Conservation (phyloP, 2,329 filamentous ascomycete genomes). For the Plenodomus tracheiphilus region DNA sequence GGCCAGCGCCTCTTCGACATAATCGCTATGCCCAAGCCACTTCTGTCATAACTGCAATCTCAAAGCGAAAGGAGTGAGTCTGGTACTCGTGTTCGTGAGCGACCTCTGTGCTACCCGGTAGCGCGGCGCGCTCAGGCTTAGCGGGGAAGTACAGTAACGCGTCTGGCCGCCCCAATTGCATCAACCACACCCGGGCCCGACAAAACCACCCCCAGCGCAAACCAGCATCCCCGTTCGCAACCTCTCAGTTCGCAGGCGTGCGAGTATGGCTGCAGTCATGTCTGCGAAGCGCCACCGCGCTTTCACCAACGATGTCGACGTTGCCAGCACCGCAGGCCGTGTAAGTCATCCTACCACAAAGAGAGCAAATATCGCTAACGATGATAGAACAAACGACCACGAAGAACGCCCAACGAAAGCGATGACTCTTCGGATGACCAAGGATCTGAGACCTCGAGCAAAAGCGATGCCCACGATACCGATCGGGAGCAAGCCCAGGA, state of each 20-base stretch:
- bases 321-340: conserved; percentile 15
- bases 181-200: not conserved
- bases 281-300: conserved; percentile 39
- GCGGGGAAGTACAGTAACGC: conserved; percentile 27
- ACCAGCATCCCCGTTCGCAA: not conserved
- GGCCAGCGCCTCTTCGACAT: too few species aligned
- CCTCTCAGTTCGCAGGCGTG: not conserved
- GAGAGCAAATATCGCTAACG: conserved; percentile 12
- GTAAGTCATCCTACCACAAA: conserved; percentile 15
- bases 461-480: conserved; percentile 15
- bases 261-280: conserved; percentile 32
- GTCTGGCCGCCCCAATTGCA: conserved; percentile 5
- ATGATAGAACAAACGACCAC: conserved; percentile 35
- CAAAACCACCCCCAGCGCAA: not conserved
- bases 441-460: conserved; percentile 10
- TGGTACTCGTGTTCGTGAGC: not conserved
- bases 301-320: conserved; percentile 21
- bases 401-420: conserved; percentile 22
- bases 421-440: conserved; percentile 22
- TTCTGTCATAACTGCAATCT: not conserved
- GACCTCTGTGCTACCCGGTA: conserved; percentile 6
- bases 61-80: not conserved
- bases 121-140: conserved; percentile 12
- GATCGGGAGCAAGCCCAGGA: conserved; percentile 20
- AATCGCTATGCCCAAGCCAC: not conserved